Evolutionary conservation across 139 green algal genomes (phyloP).

Genomic region (Astrephomene gubernaculifera): DNA sequence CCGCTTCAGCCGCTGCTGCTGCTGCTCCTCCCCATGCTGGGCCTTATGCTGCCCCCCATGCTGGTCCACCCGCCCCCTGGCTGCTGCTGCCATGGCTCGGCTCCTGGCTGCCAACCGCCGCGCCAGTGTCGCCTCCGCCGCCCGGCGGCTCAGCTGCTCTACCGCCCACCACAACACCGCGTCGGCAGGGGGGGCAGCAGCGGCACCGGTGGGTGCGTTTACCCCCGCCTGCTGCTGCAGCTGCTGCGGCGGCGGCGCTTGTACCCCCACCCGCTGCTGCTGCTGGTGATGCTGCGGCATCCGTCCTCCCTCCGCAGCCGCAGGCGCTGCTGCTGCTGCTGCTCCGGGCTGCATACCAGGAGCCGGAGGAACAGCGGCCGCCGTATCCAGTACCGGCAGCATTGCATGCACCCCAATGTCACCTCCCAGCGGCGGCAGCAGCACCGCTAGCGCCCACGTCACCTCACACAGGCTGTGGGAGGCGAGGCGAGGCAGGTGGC

Average conservation of each 20-base stretch:
- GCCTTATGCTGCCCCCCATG: too few species aligned
- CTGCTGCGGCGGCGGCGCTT: background rate
- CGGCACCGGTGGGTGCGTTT: background rate
- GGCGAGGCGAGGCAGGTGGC: background rate
- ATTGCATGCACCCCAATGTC: slow-evolving; percentile 5
- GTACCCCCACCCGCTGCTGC: background rate
- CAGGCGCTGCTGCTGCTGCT: too few species aligned
- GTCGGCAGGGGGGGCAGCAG: background rate
- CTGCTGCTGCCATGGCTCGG: background rate
- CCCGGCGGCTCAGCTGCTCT: too few species aligned
- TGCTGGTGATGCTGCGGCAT: too few species aligned
- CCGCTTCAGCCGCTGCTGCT: too few species aligned
- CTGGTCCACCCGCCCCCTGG: background rate
- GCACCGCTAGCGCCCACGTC: slow-evolving; percentile 5
- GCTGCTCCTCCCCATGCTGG: too few species aligned
- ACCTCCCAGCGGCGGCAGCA: background rate
- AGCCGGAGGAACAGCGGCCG: too few species aligned
- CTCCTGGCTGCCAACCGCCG: background rate
- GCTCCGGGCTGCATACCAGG: too few species aligned
- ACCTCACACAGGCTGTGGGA: slow-evolving; percentile 34
- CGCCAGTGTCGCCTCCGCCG: background rate
- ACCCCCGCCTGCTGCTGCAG: background rate
- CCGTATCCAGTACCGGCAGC: background rate
- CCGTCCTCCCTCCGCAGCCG: background rate
- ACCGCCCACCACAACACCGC: too few species aligned